These are phyloP conservation scores for Bombardia bombarda DNA, from an alignment of 495 filamentous ascomycete species.

Conservation along the genomic window DNA sequence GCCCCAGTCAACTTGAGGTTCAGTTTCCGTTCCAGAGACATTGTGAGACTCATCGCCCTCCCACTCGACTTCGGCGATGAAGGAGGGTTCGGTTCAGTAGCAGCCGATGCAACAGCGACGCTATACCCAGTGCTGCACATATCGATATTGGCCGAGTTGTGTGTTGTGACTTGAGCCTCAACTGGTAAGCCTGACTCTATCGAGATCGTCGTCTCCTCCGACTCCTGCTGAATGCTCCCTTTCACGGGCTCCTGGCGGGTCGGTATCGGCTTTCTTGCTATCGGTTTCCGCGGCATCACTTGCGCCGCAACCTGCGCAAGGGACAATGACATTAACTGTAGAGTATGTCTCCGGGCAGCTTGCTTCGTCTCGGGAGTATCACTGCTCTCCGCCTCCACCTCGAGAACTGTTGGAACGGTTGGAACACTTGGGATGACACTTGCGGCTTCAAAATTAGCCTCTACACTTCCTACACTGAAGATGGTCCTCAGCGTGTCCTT, in stretches of 20 bases:
- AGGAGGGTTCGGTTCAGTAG: slow-evolving; percentile 2
- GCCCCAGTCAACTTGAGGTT: slow-evolving; percentile 6
- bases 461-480: slow-evolving; percentile 31
- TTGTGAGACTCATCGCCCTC: slow-evolving; percentile 16
- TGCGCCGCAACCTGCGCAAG: slow-evolving; percentile 19
- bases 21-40: slow-evolving; percentile 8
- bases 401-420: slow-evolving; percentile 4
- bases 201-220: not conserved
- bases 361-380: slow-evolving; percentile 11
- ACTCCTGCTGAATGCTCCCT: not conserved
- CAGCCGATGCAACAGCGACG: slow-evolving; percentile 9
- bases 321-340: slow-evolving; percentile 20
- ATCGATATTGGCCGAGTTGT: slow-evolving; percentile 7
- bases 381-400: slow-evolving; percentile 4
- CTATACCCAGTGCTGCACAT: slow-evolving; percentile 14
- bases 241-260: slow-evolving; percentile 8
- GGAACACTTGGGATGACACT: slow-evolving; percentile 7
- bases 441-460: slow-evolving; percentile 20
- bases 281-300: slow-evolving; percentile 25
- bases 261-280: slow-evolving; percentile 26
- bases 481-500: slow-evolving; percentile 35
- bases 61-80: slow-evolving; percentile 5
- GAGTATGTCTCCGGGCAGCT: slow-evolving; percentile 16
- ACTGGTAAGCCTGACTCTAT: slow-evolving; percentile 8
- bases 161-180: slow-evolving; percentile 8